These are phyloP conservation scores for Persicaria tinctoria DNA, from an alignment of 148 eudicot species.

Conservation along the genomic window DNA sequence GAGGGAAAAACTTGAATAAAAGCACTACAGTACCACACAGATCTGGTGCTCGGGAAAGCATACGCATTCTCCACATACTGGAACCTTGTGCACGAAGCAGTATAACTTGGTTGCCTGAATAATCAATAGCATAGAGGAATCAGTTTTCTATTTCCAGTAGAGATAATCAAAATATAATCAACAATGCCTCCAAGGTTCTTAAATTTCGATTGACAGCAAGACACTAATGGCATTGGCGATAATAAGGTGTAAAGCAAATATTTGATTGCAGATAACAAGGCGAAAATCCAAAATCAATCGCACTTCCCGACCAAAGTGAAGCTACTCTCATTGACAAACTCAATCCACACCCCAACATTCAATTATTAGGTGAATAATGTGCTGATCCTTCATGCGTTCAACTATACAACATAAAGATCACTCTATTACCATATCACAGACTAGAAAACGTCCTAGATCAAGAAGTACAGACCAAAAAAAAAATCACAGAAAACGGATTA, in stretches of 20 bases:
- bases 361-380: background rate
- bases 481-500: background rate
- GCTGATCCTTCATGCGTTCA: background rate
- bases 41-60: constrained; percentile 96
- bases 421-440: background rate
- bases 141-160: background rate
- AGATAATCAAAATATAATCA: background rate
- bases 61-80: constrained; percentile 98
- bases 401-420: background rate
- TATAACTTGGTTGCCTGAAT: constrained; percentile 92
- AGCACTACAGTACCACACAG: constrained; percentile 69
- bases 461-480: background rate
- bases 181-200: background rate
- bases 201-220: background rate
- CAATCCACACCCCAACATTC: background rate
- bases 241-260: background rate
- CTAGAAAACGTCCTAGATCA: background rate
- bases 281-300: background rate
- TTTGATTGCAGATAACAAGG: background rate
- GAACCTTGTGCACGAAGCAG: constrained; percentile 97
- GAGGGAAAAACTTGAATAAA: background rate
- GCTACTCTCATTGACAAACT: background rate
- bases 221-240: background rate
- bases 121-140: background rate
- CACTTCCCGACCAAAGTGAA: background rate